Evolutionary conservation across 2,329 filamentous ascomycete genomes (phyloP), one percentile per base, ranked within the genome.

Genomic region (Sporothrix pseudoabietina): DNA sequence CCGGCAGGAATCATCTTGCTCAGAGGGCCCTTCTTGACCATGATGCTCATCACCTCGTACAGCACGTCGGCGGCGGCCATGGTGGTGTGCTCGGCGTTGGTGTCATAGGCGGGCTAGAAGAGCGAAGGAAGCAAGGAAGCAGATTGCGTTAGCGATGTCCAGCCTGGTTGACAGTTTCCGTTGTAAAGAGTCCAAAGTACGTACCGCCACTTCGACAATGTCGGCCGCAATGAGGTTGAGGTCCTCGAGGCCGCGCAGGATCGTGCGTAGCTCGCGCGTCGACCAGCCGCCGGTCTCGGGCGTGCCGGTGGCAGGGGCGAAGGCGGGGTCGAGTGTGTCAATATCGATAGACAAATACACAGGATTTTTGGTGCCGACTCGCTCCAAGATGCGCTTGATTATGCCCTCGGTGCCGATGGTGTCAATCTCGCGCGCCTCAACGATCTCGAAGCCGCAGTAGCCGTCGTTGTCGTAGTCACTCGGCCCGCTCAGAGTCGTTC

Each of bases 311-410:
- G 90, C 91, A 14, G 91, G 91, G 0, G 91, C 91, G 77, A 93
- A 95, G 5, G 92, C 92, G 8, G 94, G 94, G 79, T 97, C 94
- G 3, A 97, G 85, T 0, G 93, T 94, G 79, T 97, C 94, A 77
- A 97, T 97, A 79, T 97, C 94, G 65, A 97, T 90, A 7, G 89
- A 92, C 44, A 97, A 82, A 79, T 97, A 97, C 0, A 96, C 92
- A 0, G 93, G 93, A 75, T 89, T 90, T 71, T 86, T 85, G 30
- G 90, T 91, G 9, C 92, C 92, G 22, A 97, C 92, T 32, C 92
- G 86, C 3, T 93, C 89, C 59, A 88, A 83, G 78, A 97, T 96
- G 80, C 88, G 90, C 81, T 91, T 88, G 80, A 95, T 91, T 79
- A 97, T 94, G 4, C 93, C 93, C 0, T 89, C 87, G 39, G 87